Base-by-base conservation (phyloP, 1,284 basidiomycete genomes). In the Leucoagaricus sp. region DNA sequence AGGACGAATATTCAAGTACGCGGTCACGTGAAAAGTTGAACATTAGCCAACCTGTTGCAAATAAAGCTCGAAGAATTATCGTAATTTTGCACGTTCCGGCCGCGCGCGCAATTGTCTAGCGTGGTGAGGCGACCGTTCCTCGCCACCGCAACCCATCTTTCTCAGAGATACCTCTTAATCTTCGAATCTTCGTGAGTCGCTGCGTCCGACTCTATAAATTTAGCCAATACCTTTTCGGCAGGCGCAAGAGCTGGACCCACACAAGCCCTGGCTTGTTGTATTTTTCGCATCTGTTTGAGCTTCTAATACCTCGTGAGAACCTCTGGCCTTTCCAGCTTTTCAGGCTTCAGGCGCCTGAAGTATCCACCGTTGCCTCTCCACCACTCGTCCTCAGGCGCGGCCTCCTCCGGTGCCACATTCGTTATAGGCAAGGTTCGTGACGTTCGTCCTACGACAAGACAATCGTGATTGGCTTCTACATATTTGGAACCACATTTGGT, bases 331-430 rank as follows among this genome's bases (percentile, higher is more conserved):
- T 60, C 59, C 61, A 57, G 31, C 55, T 25, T 49, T 60, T 58
- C 60, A 55, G 63, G 60, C 62, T 60, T 58, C 60, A 55, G 63
- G 60, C 62, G 61, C 55, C 58, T 40, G 59, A 58, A 63, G 62
- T 57, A 63, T 59, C 19, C 62, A 61, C 52, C 65, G 56, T 63
- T 62, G 38, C 42, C 28, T 62, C 64, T 65, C 59, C 60, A 54
- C 61, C 50, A 64, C 60, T 64, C 58, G 63, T 54, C 57, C 61
- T 68, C 73, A 85, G 84, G 83, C 75, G 78, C 85, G 84, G 83
- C 84, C 82, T 83, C 83, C 84, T 87, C 83, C 84, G 83, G 77
- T 68, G 69, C 71, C 67, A 80, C 83, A 72, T 68, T 87, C 85
- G 61, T 84, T 86, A 73, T 69, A 66, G 63, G 63, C 71, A 75